phyloP scores from a whole-genome alignment of 2,329 filamentous ascomycete species.

The Verticillium longisporum region DNA sequence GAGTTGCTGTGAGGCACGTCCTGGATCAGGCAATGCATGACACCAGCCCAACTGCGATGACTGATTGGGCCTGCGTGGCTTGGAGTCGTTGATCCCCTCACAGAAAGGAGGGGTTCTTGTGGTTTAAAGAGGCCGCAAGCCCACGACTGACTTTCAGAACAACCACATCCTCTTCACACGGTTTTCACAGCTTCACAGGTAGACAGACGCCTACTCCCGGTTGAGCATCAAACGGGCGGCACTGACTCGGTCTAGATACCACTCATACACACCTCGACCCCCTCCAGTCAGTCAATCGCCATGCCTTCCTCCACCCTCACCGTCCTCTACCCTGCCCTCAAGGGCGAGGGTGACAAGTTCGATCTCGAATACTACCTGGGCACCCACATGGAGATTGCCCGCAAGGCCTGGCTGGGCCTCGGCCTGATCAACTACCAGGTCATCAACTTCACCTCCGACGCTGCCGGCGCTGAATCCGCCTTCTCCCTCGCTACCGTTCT shows the following conservation, averaged over 20 bases:
- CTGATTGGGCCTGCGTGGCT: background rate
- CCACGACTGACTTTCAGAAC: background rate
- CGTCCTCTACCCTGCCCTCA: conserved; percentile 30
- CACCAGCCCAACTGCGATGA: background rate
- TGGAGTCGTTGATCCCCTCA: background rate
- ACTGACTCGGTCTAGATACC: background rate
- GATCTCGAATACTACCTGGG: conserved; percentile 41
- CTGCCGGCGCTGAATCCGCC: conserved; percentile 10
- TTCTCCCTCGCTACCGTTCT: conserved; percentile 21
- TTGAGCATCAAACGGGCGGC: too few species aligned
- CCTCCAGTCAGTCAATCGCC: background rate
- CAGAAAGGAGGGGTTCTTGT: background rate
- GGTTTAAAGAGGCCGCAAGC: background rate
- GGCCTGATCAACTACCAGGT: conserved; percentile 31
- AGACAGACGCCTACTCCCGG: background rate
- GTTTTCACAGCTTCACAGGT: background rate
- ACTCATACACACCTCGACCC: background rate
- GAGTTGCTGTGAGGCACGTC: background rate
- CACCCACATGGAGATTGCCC: conserved; percentile 29
- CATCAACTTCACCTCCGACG: conserved; percentile 13
- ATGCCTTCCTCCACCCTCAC: conserved; percentile 13
- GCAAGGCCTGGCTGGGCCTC: conserved; percentile 23
- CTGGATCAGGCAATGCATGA: background rate
- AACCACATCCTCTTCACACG: background rate
- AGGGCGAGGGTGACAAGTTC: conserved; percentile 26